Conservation (phyloP, 345 rosid species). For the Moringa oleifera region DNA sequence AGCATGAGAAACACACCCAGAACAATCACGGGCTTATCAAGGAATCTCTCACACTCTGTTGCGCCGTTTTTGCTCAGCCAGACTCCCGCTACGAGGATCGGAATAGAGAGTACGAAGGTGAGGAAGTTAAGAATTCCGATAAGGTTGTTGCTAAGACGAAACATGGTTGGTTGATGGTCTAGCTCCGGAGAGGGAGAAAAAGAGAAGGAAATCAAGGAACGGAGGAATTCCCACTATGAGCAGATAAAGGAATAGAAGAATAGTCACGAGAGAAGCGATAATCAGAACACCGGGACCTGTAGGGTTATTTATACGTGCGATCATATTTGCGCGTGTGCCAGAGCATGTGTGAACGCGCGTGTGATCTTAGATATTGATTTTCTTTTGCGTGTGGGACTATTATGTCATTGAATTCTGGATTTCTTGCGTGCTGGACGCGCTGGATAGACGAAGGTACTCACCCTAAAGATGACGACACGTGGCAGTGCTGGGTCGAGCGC, state of each 20-base stretch:
- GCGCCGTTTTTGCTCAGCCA: conserved; percentile 60
- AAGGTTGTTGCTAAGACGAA: conserved; percentile 65
- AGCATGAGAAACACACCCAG: conserved; percentile 76
- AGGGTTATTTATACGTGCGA: not conserved
- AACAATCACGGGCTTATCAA: conserved; percentile 62
- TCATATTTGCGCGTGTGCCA: not conserved
- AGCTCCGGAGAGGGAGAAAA: not conserved
- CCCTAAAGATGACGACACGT: too few relatives aligned
- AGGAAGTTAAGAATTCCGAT: conserved; percentile 75
- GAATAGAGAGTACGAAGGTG: conserved; percentile 67
- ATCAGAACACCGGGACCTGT: not conserved
- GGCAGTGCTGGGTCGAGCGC: too few relatives aligned
- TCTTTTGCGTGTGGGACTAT: too few relatives aligned
- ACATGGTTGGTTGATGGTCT: conserved; percentile 18
- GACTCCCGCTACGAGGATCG: conserved; percentile 67
- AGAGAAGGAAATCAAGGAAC: not conserved
- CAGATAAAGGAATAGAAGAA: conserved; percentile 1
- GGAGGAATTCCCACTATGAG: not conserved
- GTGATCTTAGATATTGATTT: too few relatives aligned
- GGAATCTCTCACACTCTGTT: conserved; percentile 71
- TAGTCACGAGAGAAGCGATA: not conserved
- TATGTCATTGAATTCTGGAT: too few relatives aligned
- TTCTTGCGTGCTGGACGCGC: too few relatives aligned
- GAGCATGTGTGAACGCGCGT: too few relatives aligned
- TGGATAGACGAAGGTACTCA: too few relatives aligned